Conservation (phyloP, 2,329 filamentous ascomycete genomes). For the Calonectria pseudoturangicola region DNA sequence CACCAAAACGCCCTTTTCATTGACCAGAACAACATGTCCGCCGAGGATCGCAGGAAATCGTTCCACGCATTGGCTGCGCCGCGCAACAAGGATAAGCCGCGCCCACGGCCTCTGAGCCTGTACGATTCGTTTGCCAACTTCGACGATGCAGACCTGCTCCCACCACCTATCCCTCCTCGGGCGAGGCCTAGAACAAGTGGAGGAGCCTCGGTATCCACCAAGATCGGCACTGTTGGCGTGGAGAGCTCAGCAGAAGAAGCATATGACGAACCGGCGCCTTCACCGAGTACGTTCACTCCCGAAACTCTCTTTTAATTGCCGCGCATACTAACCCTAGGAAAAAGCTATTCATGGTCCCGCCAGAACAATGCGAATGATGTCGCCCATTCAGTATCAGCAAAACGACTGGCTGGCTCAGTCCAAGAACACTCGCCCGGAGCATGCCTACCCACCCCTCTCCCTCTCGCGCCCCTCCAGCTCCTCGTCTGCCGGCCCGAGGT, state of each 20-base stretch:
- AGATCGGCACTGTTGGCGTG: conserved; percentile 45
- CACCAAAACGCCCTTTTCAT: conserved; percentile 18
- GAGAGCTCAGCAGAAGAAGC: conserved; percentile 44
- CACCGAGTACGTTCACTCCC: conserved; percentile 40
- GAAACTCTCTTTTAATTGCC: background rate
- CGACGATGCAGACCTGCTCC: conserved; percentile 37
- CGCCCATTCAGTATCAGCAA: conserved; percentile 41
- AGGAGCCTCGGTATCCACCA: conserved; percentile 29
- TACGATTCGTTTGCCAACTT: conserved; percentile 48
- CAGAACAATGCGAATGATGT: conserved; percentile 38
- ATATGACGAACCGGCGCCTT: conserved; percentile 47
- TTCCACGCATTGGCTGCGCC: conserved; percentile 48
- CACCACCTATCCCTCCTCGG: conserved; percentile 43
- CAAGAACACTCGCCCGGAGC: conserved; percentile 40
- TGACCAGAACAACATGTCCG: conserved; percentile 12
- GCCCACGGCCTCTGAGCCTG: conserved; percentile 49
- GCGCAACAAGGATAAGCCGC: conserved; percentile 36
- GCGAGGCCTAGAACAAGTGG: conserved; percentile 47
- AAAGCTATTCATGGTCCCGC: conserved; percentile 43
- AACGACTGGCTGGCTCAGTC: conserved; percentile 40
- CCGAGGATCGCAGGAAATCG: conserved; percentile 47
- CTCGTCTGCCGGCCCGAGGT: conserved; percentile 47
- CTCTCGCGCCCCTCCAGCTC: conserved; percentile 51
- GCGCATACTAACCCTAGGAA: conserved; percentile 27
- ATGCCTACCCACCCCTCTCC: conserved; percentile 36